These are phyloP conservation scores for Scedosporium boydii DNA, from an alignment of 2,329 filamentous ascomycete species.

Conservation along the genomic window DNA sequence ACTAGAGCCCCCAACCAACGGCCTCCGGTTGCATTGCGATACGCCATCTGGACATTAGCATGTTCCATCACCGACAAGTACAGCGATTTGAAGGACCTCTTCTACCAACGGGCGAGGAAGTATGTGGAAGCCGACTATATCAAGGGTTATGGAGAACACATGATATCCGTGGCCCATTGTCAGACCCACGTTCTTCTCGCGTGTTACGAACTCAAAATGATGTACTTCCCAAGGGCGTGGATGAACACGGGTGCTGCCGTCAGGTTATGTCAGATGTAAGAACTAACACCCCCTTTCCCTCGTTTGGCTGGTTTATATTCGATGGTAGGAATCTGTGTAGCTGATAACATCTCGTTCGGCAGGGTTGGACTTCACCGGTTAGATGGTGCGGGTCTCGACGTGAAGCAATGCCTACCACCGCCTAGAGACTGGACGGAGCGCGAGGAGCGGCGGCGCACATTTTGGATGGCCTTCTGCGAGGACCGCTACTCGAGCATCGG, in stretches of 20 bases:
- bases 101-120: constrained; percentile 82
- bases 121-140: constrained; percentile 86
- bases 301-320: background rate
- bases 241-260: constrained; percentile 76
- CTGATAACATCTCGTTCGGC: constrained; percentile 16
- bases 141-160: constrained; percentile 82
- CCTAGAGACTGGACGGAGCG: constrained; percentile 89
- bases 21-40: constrained; percentile 79
- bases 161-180: constrained; percentile 76
- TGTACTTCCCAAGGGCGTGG: constrained; percentile 96
- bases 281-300: constrained; percentile 3
- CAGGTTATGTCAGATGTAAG: constrained; percentile 75
- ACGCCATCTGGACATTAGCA: constrained; percentile 95
- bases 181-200: constrained; percentile 76
- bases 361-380: constrained; percentile 90
- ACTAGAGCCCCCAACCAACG: constrained; percentile 66
- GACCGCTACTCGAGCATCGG: constrained; percentile 93
- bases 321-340: background rate
- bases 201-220: constrained; percentile 90
- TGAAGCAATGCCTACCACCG: constrained; percentile 82
- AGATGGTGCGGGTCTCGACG: constrained; percentile 73
- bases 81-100: constrained; percentile 68
- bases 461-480: constrained; percentile 88
- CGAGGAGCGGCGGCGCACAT: constrained; percentile 83
- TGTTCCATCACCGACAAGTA: constrained; percentile 79